phyloP scores from a whole-genome alignment of 768 basidiomycete species.

The Kwoniella europaea region DNA sequence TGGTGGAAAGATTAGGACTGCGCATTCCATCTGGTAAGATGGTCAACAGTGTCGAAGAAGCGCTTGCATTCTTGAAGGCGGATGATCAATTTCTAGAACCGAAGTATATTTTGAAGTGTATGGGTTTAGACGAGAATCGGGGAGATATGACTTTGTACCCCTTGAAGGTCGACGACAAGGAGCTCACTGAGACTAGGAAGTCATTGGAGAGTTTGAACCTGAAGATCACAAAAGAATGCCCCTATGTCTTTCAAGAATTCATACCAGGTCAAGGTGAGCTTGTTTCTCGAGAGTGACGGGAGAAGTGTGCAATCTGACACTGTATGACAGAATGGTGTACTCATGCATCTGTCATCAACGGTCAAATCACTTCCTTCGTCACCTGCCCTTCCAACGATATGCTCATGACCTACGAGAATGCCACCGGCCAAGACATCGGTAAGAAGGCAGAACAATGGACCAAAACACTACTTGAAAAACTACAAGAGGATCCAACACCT shows the following conservation, averaged over 20 bases:
- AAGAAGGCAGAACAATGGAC: slow-evolving; percentile 54
- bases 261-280: slow-evolving; percentile 55
- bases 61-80: slow-evolving; percentile 38
- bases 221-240: slow-evolving; percentile 45
- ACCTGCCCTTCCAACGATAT: slow-evolving; percentile 58
- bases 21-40: slow-evolving; percentile 45
- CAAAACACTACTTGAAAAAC: slow-evolving; percentile 39
- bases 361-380: slow-evolving; percentile 56
- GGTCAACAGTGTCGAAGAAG: slow-evolving; percentile 45
- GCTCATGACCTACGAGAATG: slow-evolving; percentile 59
- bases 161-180: slow-evolving; percentile 43
- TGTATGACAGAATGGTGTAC: slow-evolving; percentile 54
- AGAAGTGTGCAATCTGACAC: too few species aligned
- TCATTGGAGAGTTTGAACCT: slow-evolving; percentile 38
- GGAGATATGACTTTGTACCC: slow-evolving; percentile 56
- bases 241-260: slow-evolving; percentile 58
- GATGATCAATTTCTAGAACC: slow-evolving; percentile 31
- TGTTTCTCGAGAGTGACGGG: too few species aligned
- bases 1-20: slow-evolving; percentile 51
- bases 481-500: slow-evolving; percentile 37
- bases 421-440: slow-evolving; percentile 43
- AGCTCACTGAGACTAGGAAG: slow-evolving; percentile 36
- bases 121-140: slow-evolving; percentile 56
- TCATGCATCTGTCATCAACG: slow-evolving; percentile 56
- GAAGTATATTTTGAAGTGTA: slow-evolving; percentile 55